These are phyloP conservation scores for Kuraishia capsulata DNA, from an alignment of 805 yeast genomes.

Conservation along the genomic window DNA sequence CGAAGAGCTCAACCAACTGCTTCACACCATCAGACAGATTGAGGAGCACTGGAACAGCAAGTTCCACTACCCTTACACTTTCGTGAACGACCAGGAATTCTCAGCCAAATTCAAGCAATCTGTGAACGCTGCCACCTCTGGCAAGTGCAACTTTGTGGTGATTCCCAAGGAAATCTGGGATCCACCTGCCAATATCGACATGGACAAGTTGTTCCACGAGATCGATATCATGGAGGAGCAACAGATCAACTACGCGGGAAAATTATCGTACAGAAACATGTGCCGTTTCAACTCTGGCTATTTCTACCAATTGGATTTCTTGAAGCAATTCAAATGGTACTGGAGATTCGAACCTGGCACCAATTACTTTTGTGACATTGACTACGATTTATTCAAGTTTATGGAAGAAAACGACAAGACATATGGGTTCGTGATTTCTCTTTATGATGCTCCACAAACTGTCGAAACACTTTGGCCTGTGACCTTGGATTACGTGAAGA, in stretches of 20 bases:
- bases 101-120: constrained; percentile 42
- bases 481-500: constrained; percentile 52
- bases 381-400: constrained; percentile 70
- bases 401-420: constrained; percentile 68
- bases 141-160: constrained; percentile 15
- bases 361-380: constrained; percentile 65
- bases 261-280: constrained; percentile 79
- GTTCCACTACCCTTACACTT: constrained; percentile 67
- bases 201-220: constrained; percentile 13
- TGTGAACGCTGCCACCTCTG: constrained; percentile 27
- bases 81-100: constrained; percentile 66
- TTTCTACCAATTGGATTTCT: constrained; percentile 62
- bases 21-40: constrained; percentile 44
- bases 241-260: constrained; percentile 64
- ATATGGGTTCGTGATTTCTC: constrained; percentile 70
- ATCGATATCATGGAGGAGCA: constrained; percentile 20
- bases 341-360: constrained; percentile 92
- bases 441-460: constrained; percentile 56
- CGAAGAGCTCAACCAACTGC: constrained; percentile 39
- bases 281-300: constrained; percentile 84
- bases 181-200: constrained; percentile 49
- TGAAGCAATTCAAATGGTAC: constrained; percentile 71
- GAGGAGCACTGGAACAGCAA: constrained; percentile 57
- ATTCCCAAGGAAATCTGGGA: constrained; percentile 43
- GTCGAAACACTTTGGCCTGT: constrained; percentile 72